Evolutionary conservation across 148 eudicot species (phyloP).

Genomic region (Persicaria maculosa): DNA sequence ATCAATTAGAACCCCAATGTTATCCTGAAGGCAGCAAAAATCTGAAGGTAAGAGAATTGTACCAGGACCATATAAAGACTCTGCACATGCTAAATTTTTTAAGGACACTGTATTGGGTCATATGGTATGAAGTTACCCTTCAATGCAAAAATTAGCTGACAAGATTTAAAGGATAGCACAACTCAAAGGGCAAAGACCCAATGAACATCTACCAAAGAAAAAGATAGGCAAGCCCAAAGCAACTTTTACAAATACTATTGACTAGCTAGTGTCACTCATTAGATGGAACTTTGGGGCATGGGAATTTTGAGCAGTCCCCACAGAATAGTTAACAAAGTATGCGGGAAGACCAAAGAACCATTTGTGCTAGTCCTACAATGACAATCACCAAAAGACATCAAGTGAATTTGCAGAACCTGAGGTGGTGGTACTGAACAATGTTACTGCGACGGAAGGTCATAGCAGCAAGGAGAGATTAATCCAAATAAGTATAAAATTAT

Average conservation of each 20-base stretch:
- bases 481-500: background rate
- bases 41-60: background rate
- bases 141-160: too few relatives aligned
- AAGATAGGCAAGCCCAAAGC: too few relatives aligned
- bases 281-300: too few relatives aligned
- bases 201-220: too few relatives aligned
- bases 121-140: too few relatives aligned
- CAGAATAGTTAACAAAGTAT: too few relatives aligned
- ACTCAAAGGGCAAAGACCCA: too few relatives aligned
- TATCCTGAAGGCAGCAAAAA: conserved; percentile 57
- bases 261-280: too few relatives aligned
- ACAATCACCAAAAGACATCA: background rate
- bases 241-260: too few relatives aligned
- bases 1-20: conserved; percentile 92
- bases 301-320: too few relatives aligned
- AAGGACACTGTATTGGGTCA: background rate
- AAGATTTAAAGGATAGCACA: too few relatives aligned
- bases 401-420: background rate
- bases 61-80: background rate
- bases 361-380: background rate
- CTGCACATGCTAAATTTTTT: background rate
- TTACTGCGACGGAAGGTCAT: background rate
- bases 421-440: background rate
- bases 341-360: background rate
- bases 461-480: background rate